A percentile compares a stretch with the other conserved stretches of the same genome.
These are phyloP conservation scores for Paraphaeosphaeria minitans DNA, from an alignment of 2,329 filamentous ascomycete species.

Conservation along the genomic window DNA sequence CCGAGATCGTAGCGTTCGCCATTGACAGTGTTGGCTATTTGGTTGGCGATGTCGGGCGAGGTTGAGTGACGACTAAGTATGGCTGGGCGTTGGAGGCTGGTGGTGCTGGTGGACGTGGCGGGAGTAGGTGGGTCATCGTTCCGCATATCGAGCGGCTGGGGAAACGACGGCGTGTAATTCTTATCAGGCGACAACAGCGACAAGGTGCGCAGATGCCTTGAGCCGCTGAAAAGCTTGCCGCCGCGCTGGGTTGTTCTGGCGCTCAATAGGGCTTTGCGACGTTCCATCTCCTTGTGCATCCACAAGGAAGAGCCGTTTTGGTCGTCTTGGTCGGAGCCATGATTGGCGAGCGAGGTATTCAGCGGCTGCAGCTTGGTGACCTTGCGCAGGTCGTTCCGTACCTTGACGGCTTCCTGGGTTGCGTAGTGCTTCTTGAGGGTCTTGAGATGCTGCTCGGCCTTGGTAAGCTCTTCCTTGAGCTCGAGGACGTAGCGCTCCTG, in stretches of 20 bases:
- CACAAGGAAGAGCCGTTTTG: constrained; percentile 52
- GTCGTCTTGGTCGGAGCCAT: constrained; percentile 44
- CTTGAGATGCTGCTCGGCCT: constrained; percentile 77
- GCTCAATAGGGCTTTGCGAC: constrained; percentile 70
- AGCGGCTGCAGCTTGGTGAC: constrained; percentile 62
- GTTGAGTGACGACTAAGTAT: constrained; percentile 32
- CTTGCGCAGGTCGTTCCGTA: constrained; percentile 67
- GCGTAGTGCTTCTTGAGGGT: constrained; percentile 85
- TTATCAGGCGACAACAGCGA: constrained; percentile 77
- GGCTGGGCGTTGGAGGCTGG: constrained; percentile 18
- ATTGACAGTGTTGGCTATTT: constrained; percentile 29
- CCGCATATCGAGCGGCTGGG: constrained; percentile 46
- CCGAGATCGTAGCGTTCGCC: constrained; percentile 40
- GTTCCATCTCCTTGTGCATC: constrained; percentile 69
- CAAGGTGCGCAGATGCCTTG: constrained; percentile 67
- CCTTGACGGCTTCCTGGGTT: constrained; percentile 74
- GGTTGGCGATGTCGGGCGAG: constrained; percentile 38
- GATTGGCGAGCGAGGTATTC: constrained; percentile 47
- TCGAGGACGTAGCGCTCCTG: constrained; percentile 92
- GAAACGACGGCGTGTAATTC: constrained; percentile 43
- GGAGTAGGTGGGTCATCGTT: constrained; percentile 24
- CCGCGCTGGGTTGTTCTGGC: constrained; percentile 52
- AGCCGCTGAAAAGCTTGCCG: constrained; percentile 66
- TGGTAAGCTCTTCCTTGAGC: constrained; percentile 83
- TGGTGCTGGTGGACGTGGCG: constrained; percentile 8